Conservation (phyloP, 2,329 filamentous ascomycete species). For the Bipolaris zeicola region DNA sequence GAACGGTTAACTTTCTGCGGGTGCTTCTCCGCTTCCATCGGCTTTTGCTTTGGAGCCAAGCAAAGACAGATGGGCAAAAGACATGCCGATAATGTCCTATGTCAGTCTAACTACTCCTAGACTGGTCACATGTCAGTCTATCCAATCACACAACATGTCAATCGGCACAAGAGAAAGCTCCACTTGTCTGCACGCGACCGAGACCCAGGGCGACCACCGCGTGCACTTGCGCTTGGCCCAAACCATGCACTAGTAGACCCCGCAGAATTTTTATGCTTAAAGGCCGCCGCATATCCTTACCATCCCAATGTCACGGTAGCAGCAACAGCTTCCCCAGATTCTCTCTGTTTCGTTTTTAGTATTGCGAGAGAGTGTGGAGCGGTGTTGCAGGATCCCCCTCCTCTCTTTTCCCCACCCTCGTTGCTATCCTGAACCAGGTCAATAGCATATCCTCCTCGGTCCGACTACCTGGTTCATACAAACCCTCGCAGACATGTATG, state of each 20-base stretch:
- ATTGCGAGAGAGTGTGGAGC: slow-evolving; percentile 5
- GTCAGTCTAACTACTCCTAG: slow-evolving; percentile 15
- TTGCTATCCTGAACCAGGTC: slow-evolving; percentile 1
- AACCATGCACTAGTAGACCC: slow-evolving; percentile 19
- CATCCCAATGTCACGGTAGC: slow-evolving; percentile 18
- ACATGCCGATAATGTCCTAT: not conserved
- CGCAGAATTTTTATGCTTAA: slow-evolving; percentile 34
- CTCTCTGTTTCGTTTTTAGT: slow-evolving; percentile 1
- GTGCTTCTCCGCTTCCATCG: slow-evolving; percentile 6
- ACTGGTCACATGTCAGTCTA: slow-evolving; percentile 14
- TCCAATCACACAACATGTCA: slow-evolving; percentile 18
- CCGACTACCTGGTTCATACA: slow-evolving; percentile 2
- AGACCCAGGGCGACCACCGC: slow-evolving; percentile 13
- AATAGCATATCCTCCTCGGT: slow-evolving; percentile 6
- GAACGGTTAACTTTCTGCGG: slow-evolving; percentile 1
- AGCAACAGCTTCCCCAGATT: slow-evolving; percentile 23
- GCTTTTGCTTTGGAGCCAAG: slow-evolving; percentile 7
- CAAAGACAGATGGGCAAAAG: slow-evolving; percentile 7
- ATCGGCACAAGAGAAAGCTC: slow-evolving; percentile 18
- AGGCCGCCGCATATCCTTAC: slow-evolving; percentile 22
- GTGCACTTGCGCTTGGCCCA: slow-evolving; percentile 15
- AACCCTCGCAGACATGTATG: slow-evolving; percentile 6
- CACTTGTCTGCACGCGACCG: slow-evolving; percentile 28
- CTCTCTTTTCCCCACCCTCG: slow-evolving; percentile 1
- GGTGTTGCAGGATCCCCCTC: not conserved